phyloP scores from a whole-genome alignment of 2,329 filamentous ascomycete genomes.

The Cordyceps pruinosa region DNA sequence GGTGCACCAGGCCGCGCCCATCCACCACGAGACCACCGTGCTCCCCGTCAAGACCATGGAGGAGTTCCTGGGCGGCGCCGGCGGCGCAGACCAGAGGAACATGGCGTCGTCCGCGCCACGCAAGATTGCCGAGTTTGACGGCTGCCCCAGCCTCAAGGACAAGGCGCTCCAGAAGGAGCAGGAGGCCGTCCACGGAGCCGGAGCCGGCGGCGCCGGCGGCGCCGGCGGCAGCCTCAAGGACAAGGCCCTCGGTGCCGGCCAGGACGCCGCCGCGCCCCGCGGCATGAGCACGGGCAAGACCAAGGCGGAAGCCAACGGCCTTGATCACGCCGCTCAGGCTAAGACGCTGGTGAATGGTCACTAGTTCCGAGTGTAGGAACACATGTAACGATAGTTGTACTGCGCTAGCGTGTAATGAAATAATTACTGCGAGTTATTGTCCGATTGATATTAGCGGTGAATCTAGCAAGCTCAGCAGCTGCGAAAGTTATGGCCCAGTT shows the following conservation, averaged over 20 bases:
- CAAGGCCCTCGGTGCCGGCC: neutral
- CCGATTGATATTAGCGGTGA: no score
- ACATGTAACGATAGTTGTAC: neutral
- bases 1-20: slow-evolving; percentile 58
- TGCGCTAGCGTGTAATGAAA: neutral
- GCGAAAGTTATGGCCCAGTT: no score
- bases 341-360: neutral
- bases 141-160: slow-evolving; percentile 42
- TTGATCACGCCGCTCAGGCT: neutral
- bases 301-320: neutral
- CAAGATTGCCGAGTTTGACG: slow-evolving; percentile 50
- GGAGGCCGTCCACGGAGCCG: neutral
- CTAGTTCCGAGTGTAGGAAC: neutral
- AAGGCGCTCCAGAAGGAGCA: slow-evolving; percentile 6
- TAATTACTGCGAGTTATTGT: no score
- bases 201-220: no score
- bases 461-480: no score
- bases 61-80: slow-evolving; percentile 48
- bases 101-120: slow-evolving; percentile 48
- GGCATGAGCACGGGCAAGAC: neutral
- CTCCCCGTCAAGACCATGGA: slow-evolving; percentile 57
- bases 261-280: neutral
- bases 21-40: slow-evolving; percentile 58
- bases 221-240: neutral
- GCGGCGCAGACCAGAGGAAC: slow-evolving; percentile 44